phyloP scores from a whole-genome alignment of 495 filamentous ascomycete genomes.

The Friedmanniomyces simplex region DNA sequence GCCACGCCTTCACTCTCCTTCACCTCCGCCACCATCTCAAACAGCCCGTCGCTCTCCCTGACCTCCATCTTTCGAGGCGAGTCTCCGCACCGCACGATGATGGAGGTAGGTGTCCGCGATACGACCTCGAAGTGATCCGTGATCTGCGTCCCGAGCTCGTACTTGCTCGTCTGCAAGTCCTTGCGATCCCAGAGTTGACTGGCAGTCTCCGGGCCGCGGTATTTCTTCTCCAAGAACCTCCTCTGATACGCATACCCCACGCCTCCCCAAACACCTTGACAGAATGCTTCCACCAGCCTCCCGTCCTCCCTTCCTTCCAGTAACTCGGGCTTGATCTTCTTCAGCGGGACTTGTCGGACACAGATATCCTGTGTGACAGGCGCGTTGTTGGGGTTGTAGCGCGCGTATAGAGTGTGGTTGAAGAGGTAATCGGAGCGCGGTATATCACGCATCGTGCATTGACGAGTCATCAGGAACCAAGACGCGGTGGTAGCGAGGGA shows the following conservation, averaged over 20 bases:
- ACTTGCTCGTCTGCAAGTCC: conserved; percentile 44
- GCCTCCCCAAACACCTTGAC: conserved; percentile 56
- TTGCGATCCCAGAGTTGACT: conserved; percentile 51
- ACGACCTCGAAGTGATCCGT: conserved; percentile 73
- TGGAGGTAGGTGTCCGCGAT: conserved; percentile 49
- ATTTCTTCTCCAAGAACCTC: conserved; percentile 49
- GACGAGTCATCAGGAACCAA: conserved; percentile 38
- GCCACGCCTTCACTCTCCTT: conserved; percentile 49
- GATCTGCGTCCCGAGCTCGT: conserved; percentile 53
- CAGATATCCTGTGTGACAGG: conserved; percentile 52
- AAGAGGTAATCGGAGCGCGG: conserved; percentile 51
- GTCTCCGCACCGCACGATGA: conserved; percentile 57
- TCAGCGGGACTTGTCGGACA: conserved; percentile 50
- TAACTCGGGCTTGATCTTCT: conserved; percentile 53
- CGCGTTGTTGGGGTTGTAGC: conserved; percentile 53
- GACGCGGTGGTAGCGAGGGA: conserved; percentile 33
- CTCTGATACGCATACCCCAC: conserved; percentile 59
- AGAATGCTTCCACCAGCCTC: conserved; percentile 51
- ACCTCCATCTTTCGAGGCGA: conserved; percentile 48
- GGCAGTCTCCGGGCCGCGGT: conserved; percentile 49
- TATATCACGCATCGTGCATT: conserved; percentile 40
- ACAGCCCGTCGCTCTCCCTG: conserved; percentile 55
- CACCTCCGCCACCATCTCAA: conserved; percentile 55
- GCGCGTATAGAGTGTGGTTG: conserved; percentile 42
- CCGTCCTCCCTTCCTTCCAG: conserved; percentile 50